Percentiles rank a stretch among this genome's conserved stretches.
phyloP scores from a whole-genome alignment of 2,329 filamentous ascomycete species.

The Colletotrichum musicola region DNA sequence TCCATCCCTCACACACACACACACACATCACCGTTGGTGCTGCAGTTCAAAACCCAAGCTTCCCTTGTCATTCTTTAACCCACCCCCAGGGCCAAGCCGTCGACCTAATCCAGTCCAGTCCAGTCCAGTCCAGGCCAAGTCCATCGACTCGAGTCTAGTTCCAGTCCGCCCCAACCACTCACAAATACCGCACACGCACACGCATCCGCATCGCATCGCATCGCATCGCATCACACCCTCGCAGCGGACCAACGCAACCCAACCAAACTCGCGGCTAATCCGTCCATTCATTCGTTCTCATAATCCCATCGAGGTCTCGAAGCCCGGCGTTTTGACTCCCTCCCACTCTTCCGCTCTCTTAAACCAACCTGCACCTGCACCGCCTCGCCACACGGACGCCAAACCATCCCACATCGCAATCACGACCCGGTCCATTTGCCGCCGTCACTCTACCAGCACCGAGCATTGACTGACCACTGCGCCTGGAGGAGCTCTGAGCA shows the following conservation, averaged over 20 bases:
- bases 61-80: constrained; percentile 23
- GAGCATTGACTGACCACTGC: neutral
- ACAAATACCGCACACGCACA: constrained; percentile 18
- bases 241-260: too few relatives aligned
- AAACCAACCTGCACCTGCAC: constrained; percentile 3
- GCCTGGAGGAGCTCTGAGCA: neutral
- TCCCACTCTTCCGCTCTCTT: constrained; percentile 20
- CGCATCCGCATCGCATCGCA: neutral
- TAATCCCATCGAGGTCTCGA: constrained; percentile 24
- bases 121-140: neutral
- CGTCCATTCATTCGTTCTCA: neutral
- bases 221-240: too few relatives aligned
- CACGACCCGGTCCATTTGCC: neutral
- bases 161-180: neutral
- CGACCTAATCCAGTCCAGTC: constrained; percentile 14
- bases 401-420: constrained; percentile 12
- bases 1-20: constrained; percentile 2
- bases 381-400: constrained; percentile 10
- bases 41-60: neutral
- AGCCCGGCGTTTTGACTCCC: constrained; percentile 33
- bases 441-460: neutral
- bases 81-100: constrained; percentile 6
- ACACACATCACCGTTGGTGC: neutral
- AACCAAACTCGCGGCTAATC: too few relatives aligned
- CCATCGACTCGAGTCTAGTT: neutral